These are phyloP conservation scores for Ascocoryne sarcoides DNA, from an alignment of 2,329 filamentous ascomycete species.

Conservation along the genomic window DNA sequence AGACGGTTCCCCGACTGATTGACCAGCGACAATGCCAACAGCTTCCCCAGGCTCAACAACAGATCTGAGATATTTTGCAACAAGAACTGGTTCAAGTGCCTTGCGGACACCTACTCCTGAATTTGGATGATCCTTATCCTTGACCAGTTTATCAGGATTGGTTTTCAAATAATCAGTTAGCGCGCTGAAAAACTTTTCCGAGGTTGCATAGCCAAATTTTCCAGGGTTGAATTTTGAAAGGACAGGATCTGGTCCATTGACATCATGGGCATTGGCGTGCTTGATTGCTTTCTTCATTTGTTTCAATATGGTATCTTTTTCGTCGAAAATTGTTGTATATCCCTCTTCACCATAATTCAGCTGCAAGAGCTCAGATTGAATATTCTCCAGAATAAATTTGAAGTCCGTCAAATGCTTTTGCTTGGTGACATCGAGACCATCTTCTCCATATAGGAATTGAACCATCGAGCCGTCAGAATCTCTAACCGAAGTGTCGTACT, in stretches of 20 bases:
- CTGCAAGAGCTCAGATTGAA: conserved; percentile 68
- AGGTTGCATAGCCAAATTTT: conserved; percentile 75
- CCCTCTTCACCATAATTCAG: conserved; percentile 55
- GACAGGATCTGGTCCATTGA: conserved; percentile 59
- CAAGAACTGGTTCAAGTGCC: conserved; percentile 61
- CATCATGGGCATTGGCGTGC: conserved; percentile 48
- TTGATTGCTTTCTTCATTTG: conserved; percentile 75
- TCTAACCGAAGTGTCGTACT: conserved; percentile 89
- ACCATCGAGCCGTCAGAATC: conserved; percentile 89
- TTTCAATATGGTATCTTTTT: conserved; percentile 50
- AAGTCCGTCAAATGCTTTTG: conserved; percentile 88
- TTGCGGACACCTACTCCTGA: conserved; percentile 33
- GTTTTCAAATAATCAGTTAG: conserved; percentile 70
- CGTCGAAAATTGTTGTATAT: conserved; percentile 55
- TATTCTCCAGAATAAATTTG: conserved; percentile 80
- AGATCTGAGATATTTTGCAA: conserved; percentile 87
- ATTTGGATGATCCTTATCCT: conserved; percentile 35
- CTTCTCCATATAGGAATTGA: conserved; percentile 94
- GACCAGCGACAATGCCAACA: conserved; percentile 91
- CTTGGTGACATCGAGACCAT: conserved; percentile 89
- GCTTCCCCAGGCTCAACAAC: conserved; percentile 93
- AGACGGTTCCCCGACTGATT: conserved; percentile 93
- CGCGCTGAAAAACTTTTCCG: conserved; percentile 70
- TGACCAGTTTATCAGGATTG: conserved; percentile 58
- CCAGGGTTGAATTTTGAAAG: conserved; percentile 65